Evolutionary conservation across 192 early-diverging fungal species (phyloP).

Genomic region (Phlyctochytrium arcticum): DNA sequence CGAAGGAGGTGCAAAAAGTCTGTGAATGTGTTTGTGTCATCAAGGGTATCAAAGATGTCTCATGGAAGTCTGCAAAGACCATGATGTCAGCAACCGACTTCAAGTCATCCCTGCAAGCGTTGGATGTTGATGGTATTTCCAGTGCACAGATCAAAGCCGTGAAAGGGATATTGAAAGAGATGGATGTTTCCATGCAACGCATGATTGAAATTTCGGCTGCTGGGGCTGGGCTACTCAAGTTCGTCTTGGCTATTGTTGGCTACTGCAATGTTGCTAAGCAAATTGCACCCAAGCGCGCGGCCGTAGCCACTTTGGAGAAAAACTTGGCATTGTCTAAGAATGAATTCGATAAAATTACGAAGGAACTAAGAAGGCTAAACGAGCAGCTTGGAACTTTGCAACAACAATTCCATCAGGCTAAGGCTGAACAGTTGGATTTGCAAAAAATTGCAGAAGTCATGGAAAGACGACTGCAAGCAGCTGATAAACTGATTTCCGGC

Average conservation of each 20-base stretch:
- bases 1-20: constrained; percentile 62
- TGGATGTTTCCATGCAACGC: constrained; percentile 53
- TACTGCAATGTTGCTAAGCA: constrained; percentile 60
- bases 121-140: constrained; percentile 56
- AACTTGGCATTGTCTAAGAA: constrained; percentile 55
- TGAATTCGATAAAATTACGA: constrained; percentile 58
- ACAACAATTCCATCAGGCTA: constrained; percentile 53
- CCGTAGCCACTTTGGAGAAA: constrained; percentile 53
- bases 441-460: constrained; percentile 62
- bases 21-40: constrained; percentile 63
- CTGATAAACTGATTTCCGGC: constrained; percentile 60
- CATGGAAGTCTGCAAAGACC: constrained; percentile 60
- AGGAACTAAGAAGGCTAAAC: constrained; percentile 49
- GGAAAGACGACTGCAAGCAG: constrained; percentile 57
- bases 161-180: constrained; percentile 51
- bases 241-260: constrained; percentile 56
- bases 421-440: constrained; percentile 57
- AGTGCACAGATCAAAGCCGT: constrained; percentile 52
- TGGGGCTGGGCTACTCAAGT: constrained; percentile 54
- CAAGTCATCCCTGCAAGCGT: constrained; percentile 46
- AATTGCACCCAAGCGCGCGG: constrained; percentile 54
- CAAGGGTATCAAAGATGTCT: constrained; percentile 62
- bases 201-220: constrained; percentile 61
- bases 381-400: constrained; percentile 49
- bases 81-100: constrained; percentile 63